Conservation (phyloP, 1,139 yeast genomes). For the Candida smagusa region DNA sequence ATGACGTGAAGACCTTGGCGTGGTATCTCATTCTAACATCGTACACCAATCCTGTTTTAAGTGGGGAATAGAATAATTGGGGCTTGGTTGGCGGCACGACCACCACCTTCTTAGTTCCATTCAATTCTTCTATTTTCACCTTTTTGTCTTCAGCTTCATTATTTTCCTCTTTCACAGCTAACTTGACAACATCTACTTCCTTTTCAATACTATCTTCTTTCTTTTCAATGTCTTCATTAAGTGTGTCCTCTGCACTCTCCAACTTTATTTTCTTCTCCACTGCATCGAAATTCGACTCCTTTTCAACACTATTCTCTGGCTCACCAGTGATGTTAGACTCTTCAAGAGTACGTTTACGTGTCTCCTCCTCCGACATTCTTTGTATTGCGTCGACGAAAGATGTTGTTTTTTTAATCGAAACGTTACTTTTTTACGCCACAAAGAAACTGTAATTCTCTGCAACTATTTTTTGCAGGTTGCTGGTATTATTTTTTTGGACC, state of each 20-base stretch:
- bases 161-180: neutral
- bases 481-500: conserved; percentile 3
- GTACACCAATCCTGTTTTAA: conserved; percentile 91
- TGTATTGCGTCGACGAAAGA: neutral
- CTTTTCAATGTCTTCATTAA: conserved; percentile 1
- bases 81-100: conserved; percentile 58
- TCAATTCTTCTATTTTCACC: neutral
- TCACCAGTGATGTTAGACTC: conserved; percentile 3
- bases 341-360: conserved; percentile 2
- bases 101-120: conserved; percentile 18
- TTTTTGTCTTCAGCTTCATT: neutral
- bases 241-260: conserved; percentile 6
- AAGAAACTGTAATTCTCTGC: conserved; percentile 1
- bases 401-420: neutral
- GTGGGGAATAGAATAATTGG: conserved; percentile 59
- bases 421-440: neutral
- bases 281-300: conserved; percentile 1
- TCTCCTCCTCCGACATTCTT: conserved; percentile 6
- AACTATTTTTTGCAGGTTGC: conserved; percentile 3
- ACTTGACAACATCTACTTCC: conserved; percentile 1
- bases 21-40: conserved; percentile 98
- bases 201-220: neutral
- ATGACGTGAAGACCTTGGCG: conserved; percentile 88
- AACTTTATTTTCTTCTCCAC: conserved; percentile 8
- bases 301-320: neutral